Evolutionary conservation across 169 alveolate species (phyloP).

Genomic region (Plasmodium chabaudi): DNA sequence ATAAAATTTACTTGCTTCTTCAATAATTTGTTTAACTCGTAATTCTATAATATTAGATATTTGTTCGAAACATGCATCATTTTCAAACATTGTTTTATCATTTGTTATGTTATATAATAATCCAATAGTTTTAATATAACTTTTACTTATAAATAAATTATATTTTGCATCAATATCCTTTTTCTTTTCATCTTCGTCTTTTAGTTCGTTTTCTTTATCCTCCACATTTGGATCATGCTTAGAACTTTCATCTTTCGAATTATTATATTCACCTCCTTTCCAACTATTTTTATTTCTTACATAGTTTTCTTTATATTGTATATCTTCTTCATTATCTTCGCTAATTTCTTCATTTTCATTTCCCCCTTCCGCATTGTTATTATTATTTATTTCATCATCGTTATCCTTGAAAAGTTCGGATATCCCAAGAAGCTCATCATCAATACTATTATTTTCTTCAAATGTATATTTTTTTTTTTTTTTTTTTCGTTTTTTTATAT

Average conservation of each 20-base stretch:
- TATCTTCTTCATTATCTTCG: slow-evolving; percentile 9
- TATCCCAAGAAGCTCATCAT: slow-evolving; percentile 27
- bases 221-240: neutral
- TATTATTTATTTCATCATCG: neutral
- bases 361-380: neutral
- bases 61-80: slow-evolving; percentile 31
- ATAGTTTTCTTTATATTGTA: neutral
- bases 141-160: slow-evolving; percentile 26
- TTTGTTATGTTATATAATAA: slow-evolving; percentile 39
- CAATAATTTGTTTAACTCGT: slow-evolving; percentile 64
- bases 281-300: neutral
- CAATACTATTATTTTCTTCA: slow-evolving; percentile 14
- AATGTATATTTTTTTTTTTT: slow-evolving; percentile 13
- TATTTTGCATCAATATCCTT: neutral
- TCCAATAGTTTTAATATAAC: slow-evolving; percentile 55
- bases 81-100: slow-evolving; percentile 36
- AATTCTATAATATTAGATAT: slow-evolving; percentile 60
- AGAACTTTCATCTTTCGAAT: neutral
- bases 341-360: neutral
- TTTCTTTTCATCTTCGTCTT: neutral
- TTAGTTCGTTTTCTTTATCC: neutral
- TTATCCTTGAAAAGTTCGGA: slow-evolving; percentile 17
- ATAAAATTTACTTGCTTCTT: slow-evolving; percentile 69
- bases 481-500: slow-evolving; percentile 16
- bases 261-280: neutral